Conservation (phyloP, 495 filamentous ascomycete species). For the Aspergillus coremiiformis region DNA sequence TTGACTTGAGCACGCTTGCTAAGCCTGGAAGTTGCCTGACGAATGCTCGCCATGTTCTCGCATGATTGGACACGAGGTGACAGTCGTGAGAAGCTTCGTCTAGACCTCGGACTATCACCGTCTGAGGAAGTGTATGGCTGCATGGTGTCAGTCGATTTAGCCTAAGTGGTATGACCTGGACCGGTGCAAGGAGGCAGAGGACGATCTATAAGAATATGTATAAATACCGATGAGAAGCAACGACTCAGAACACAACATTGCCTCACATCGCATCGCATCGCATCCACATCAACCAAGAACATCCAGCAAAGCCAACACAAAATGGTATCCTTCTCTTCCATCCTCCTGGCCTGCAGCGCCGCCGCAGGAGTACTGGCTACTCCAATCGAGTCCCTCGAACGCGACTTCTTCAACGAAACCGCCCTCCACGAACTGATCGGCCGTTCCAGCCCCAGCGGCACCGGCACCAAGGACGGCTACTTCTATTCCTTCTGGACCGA, state of each 20-base stretch:
- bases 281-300: background rate
- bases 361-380: background rate
- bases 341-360: background rate
- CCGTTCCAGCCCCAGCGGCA: slow-evolving; percentile 23
- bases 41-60: too few species aligned
- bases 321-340: slow-evolving; percentile 3
- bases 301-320: background rate
- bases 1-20: too few species aligned
- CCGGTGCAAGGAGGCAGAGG: too few species aligned
- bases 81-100: too few species aligned
- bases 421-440: slow-evolving; percentile 13
- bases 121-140: too few species aligned
- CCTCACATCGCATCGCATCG: background rate
- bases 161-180: too few species aligned
- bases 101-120: too few species aligned
- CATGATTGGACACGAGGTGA: too few species aligned
- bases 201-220: too few species aligned
- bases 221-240: background rate
- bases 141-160: too few species aligned
- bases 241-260: too few species aligned
- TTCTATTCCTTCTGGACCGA: slow-evolving; percentile 61
- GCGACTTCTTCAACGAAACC: slow-evolving; percentile 9
- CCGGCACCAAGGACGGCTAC: slow-evolving; percentile 50
- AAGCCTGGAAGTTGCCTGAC: too few species aligned
- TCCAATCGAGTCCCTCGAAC: background rate